Percentiles rank a stretch among this genome's conserved stretches.
Conservation (phyloP, 441 rosid genomes). For the Mallotus repandus region DNA sequence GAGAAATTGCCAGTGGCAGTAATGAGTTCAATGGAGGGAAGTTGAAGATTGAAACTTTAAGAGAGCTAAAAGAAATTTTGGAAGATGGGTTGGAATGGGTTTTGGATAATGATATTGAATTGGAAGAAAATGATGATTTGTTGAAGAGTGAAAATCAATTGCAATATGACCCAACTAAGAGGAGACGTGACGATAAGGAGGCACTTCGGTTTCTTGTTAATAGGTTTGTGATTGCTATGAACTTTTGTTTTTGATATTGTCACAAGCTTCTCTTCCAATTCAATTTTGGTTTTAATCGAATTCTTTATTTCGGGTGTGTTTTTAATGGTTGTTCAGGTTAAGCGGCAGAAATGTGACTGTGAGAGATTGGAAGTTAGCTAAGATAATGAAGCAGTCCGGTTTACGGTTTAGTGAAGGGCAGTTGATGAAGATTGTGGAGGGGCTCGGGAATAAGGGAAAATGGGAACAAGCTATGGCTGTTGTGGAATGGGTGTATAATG, state of each 20-base stretch:
- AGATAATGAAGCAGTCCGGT: conserved; percentile 86
- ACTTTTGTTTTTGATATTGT: conserved; percentile 4
- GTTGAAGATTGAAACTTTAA: conserved; percentile 52
- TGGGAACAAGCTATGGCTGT: conserved; percentile 82
- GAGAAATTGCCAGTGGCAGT: conserved; percentile 52
- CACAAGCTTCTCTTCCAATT: neutral
- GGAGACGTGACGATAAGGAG: conserved; percentile 63
- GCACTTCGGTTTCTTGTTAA: conserved; percentile 65
- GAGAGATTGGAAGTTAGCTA: conserved; percentile 85
- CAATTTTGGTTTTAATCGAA: neutral
- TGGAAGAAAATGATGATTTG: conserved; percentile 33
- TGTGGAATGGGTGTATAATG: conserved; percentile 75
- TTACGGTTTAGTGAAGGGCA: conserved; percentile 76
- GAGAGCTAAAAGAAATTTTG: conserved; percentile 65
- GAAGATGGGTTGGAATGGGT: conserved; percentile 77
- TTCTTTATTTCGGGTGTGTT: neutral
- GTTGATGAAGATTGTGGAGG: conserved; percentile 70
- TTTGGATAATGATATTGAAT: conserved; percentile 68
- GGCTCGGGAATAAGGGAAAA: conserved; percentile 52
- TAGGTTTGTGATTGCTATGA: conserved; percentile 37
- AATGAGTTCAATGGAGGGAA: conserved; percentile 45
- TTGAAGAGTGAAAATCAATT: conserved; percentile 23
- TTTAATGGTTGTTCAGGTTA: conserved; percentile 46
- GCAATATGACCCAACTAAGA: conserved; percentile 42
- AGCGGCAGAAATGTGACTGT: conserved; percentile 58